Evolutionary conservation across 768 basidiomycete genomes (phyloP), one percentile per base, ranked within the genome.

Genomic region (Lactarius deliciosus): DNA sequence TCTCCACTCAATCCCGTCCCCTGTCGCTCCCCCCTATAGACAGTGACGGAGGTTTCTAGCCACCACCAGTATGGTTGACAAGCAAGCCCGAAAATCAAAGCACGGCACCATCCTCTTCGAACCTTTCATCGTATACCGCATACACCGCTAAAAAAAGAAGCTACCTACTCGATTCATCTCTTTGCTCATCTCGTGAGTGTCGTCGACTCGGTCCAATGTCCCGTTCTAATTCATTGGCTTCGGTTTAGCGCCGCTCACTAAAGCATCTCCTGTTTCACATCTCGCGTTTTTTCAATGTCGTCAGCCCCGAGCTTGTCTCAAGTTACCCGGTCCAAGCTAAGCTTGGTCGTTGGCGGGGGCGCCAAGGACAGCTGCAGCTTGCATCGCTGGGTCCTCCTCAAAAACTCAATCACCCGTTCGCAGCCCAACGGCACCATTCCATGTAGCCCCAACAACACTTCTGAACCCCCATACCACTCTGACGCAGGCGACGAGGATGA

Each of bases 51-150:
- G 75, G 68, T 65, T 70, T 68, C 66, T 38, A 43, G 32, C 59
- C 59, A 71, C 71, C 74, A 71, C 72, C 77, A 84, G 77, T 82
- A 93, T 92, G 91, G 88, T 91, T 83, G 87, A 91, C 81, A 90
- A 86, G 86, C 86, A 87, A 76, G 81, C 86, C 75, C 89, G 88
- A 72, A 87, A 82, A 78, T 87, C 88, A 75, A 89, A 87, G 83
- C 88, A 91, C 89, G 90, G 91, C 82, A 88, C 89, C 78, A 84
- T 91, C 68, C 85, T 91, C 75, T 92, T 92, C 77, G 90, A 91
- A 81, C 91, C 91, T 68, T 86, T 89, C 81, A 88, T 91, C 78
- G 90, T 91, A 77, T 86, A 91, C 79, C 91, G 91, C 77, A 92
- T 92, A 92, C 85, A 87, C 80, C 79, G 79, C 75, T 83, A 75